Base-by-base conservation (phyloP, 192 early-diverging fungal genomes). In the Dispira simplex region DNA sequence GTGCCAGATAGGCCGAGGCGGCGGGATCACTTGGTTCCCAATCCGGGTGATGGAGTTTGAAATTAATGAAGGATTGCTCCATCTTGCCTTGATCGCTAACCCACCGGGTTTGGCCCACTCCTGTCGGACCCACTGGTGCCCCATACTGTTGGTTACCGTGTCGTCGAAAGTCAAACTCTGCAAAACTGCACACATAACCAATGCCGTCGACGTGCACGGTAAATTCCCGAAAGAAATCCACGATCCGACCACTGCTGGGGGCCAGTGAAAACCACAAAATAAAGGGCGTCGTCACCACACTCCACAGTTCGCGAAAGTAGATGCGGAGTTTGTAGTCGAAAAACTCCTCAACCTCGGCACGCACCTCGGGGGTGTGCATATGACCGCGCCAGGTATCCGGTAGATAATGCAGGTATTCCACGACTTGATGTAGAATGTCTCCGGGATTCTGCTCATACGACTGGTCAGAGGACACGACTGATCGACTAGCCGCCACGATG, bases 111-210 rank as follows among this genome's bases (percentile, higher is more conserved):
- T 81, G 73, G 21, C 73, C 72, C 32, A 39, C 32, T 6, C 32
- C 32, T 1, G 32, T 39, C 8, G 76, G 73, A 20, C 71, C 68
- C 18, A 76, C 75, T 1, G 86, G 88, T 1, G 87, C 91, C 0
- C 91, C 89, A 66, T 91, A 93, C 71, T 85, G 83, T 10, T 81
- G 81, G 64, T 97, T 93, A 11, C 96, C 96, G 65, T 95, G 85
- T 44, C 81, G 73, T 65, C 82, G 83, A 75, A 99, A 91, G 68
- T 99, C 93, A 77, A 96, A 97, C 16, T 88, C 80, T 6, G 95
- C 93, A 83, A 96, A 97, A 62, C 90, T 92, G 74, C 95, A 99
- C 10, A 99, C 91, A 69, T 93, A 89, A 6, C 95, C 97, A 8
- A 96, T 69, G 0, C 85, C 85, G 47, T 93, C 89, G 18, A 91